These are phyloP conservation scores for Cyanidium caldarium DNA, from an alignment of 23 red algal genomes.

Conservation along the genomic window DNA sequence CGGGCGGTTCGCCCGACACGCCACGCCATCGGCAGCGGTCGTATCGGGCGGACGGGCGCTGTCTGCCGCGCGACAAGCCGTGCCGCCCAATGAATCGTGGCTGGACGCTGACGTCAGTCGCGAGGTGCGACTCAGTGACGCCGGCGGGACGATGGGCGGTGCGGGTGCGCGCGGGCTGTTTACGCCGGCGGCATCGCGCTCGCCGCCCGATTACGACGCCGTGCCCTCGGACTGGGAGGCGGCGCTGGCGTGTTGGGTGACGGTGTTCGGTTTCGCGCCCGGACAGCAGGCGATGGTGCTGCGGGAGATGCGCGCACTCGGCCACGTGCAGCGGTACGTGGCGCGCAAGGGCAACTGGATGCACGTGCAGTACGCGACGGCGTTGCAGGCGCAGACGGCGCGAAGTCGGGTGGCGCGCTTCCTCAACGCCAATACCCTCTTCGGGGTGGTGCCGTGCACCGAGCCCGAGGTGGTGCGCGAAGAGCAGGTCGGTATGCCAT, in stretches of 20 bases:
- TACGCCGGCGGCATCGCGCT: not conserved
- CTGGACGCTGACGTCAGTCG: not conserved
- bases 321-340: conserved; percentile 36
- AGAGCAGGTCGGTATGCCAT: no score
- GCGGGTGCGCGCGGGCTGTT: not conserved
- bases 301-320: conserved; percentile 53
- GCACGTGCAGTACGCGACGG: conserved; percentile 47
- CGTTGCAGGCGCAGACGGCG: conserved; percentile 50
- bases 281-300: conserved; percentile 34
- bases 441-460: conserved; percentile 58
- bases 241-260: conserved; percentile 50
- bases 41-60: not conserved
- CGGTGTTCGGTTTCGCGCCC: conserved; percentile 70
- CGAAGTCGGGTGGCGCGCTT: conserved; percentile 27
- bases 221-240: conserved; percentile 27
- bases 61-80: not conserved
- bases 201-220: not conserved
- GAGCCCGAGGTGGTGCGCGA: conserved; percentile 27
- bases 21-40: not conserved
- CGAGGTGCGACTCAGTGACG: not conserved
- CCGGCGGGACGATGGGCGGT: not conserved
- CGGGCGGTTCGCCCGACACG: not conserved
- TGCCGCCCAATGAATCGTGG: not conserved
- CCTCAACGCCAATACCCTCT: conserved; percentile 25
- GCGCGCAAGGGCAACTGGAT: conserved; percentile 74